phyloP scores from a whole-genome alignment of 768 basidiomycete genomes.

The Piloderma croceum region DNA sequence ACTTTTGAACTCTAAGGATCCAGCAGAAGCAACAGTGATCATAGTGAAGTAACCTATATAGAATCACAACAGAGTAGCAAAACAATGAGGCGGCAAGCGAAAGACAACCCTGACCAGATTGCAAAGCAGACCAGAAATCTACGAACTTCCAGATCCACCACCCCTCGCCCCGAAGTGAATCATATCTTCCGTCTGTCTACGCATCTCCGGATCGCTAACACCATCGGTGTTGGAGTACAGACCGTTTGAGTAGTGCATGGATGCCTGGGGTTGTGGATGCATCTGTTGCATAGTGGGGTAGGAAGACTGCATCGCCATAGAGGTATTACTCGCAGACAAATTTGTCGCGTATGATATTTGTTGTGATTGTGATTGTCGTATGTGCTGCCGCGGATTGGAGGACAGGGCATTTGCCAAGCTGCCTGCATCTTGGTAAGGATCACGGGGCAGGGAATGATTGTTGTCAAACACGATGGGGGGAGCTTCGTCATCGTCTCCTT shows the following conservation, averaged over 20 bases:
- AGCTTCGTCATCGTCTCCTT: slow-evolving; percentile 1
- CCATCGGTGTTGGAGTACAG: slow-evolving; percentile 29
- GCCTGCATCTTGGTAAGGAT: too few relatives aligned
- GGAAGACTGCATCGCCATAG: not conserved
- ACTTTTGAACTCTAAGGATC: slow-evolving; percentile 6
- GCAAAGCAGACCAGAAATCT: too few relatives aligned
- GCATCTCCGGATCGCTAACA: slow-evolving; percentile 31
- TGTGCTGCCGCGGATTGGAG: too few relatives aligned
- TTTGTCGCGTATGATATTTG: not conserved
- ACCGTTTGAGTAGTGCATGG: slow-evolving; percentile 35
- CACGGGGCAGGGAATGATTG: too few relatives aligned
- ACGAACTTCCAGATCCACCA: too few relatives aligned
- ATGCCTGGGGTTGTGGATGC: slow-evolving; percentile 20
- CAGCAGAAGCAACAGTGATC: slow-evolving; percentile 13
- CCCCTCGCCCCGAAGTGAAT: slow-evolving; percentile 42
- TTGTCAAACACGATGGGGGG: slow-evolving; percentile 14
- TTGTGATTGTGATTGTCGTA: slow-evolving; percentile 33
- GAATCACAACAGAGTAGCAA: slow-evolving; percentile 17
- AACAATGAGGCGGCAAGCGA: slow-evolving; percentile 10
- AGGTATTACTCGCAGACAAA: not conserved
- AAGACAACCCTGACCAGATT: slow-evolving; percentile 17
- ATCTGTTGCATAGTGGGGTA: not conserved
- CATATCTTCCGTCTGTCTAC: slow-evolving; percentile 41
- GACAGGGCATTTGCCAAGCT: too few relatives aligned
- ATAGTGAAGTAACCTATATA: slow-evolving; percentile 12